Base-by-base conservation (phyloP, 768 basidiomycete species). In the Mycena vulgaris region DNA sequence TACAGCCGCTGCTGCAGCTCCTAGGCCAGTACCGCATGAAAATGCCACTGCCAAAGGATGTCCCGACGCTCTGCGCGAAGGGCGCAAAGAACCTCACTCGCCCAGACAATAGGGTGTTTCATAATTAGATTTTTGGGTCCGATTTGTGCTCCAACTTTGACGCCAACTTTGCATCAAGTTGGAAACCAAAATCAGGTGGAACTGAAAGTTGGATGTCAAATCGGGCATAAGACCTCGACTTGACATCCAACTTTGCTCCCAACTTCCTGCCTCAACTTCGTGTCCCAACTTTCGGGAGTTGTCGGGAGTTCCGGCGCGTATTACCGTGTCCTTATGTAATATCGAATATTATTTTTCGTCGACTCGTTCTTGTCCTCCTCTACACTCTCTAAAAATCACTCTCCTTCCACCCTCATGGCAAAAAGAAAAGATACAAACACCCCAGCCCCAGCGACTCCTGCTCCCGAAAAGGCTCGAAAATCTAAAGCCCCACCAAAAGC, bases 201-300 rank as follows among this genome's bases (percentile, higher is more conserved):
- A 56, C 35, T 37, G 31, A 9, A n/a, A 55, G 52, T 55, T 55
- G 52, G 52, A 55, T 55, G 52, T 55, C 52, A 55, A 55, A 17
- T 55, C 31, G 52, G 9, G 52, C 52, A 21, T 55, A 55, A 55
- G 21, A 8, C 21, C 52, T 21, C 31, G 52, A 55, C 52, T 55
- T 35, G 52, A 55, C 52, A 55, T 55, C 52, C 52, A 55, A 55
- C 52, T 55, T 55, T 8, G 19, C 21, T 21, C 52, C 52, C 33
- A 55, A 51, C 49, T 51, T 51, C 27, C 14, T 51, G 49, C 49
- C 49, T 21, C 49, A 30, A 51, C 49, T 51, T 30, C 13, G 27
- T 51, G 49, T 9, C 49, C 28, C 49, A 51, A 51, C 49, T 51
- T 51, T n/a, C n/a, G n/a, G n/a, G n/a, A n/a, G n/a, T n/a, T n/a